phyloP scores from a whole-genome alignment of 768 basidiomycete species.

The Guyanaporus albipodus region DNA sequence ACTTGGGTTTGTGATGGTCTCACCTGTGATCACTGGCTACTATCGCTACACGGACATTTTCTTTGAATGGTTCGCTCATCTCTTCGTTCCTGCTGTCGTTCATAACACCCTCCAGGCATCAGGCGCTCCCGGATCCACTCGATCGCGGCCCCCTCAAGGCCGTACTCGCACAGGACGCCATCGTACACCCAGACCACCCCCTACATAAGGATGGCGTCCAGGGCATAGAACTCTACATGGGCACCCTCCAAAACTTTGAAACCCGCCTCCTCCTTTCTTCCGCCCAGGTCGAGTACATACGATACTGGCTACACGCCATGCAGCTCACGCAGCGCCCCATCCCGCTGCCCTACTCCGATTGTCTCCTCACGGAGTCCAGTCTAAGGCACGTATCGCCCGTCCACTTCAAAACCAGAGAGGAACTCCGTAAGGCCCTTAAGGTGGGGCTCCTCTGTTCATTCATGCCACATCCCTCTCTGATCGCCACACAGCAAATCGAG shows the following conservation, averaged over 20 bases:
- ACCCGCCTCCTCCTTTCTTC: constrained; percentile 79
- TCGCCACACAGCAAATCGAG: constrained; percentile 54
- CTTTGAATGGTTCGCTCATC: constrained; percentile 63
- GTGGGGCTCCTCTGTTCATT: constrained; percentile 31
- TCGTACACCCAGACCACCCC: constrained; percentile 71
- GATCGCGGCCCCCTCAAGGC: constrained; percentile 66
- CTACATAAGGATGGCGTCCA: constrained; percentile 56
- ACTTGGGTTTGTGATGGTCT: constrained; percentile 26
- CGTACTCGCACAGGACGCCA: constrained; percentile 62
- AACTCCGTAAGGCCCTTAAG: constrained; percentile 58
- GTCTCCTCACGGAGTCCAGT: constrained; percentile 58
- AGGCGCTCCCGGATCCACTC: constrained; percentile 51
- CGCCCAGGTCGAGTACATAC: constrained; percentile 78
- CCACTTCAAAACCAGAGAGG: constrained; percentile 48
- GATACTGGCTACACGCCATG: constrained; percentile 81
- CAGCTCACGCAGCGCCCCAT: constrained; percentile 58
- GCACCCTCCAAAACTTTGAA: constrained; percentile 73
- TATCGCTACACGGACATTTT: constrained; percentile 84
- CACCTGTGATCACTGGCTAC: constrained; percentile 59
- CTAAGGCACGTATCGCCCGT: constrained; percentile 58
- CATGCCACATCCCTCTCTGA: background rate
- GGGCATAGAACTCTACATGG: constrained; percentile 71
- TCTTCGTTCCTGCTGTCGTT: background rate
- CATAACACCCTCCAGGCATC: constrained; percentile 40
- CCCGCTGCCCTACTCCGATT: constrained; percentile 75